Evolutionary conservation across 2,329 filamentous ascomycete species (phyloP), one percentile per base, ranked within the genome.

Genomic region (Aspergillus sp.): DNA sequence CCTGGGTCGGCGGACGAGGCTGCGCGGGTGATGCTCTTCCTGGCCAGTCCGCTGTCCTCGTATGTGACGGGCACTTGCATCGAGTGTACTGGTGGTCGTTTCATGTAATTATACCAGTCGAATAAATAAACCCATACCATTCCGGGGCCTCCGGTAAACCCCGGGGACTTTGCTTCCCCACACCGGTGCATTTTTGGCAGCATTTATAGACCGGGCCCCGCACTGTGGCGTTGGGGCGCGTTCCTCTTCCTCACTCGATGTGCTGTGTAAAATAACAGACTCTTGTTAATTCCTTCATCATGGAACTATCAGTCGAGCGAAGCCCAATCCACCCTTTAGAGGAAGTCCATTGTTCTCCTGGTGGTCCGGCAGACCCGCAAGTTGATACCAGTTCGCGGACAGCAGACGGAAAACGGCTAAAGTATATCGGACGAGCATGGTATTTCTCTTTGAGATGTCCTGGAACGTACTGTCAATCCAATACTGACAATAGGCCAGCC

Each of bases 1-100:
- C 84, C 90, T 0, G 90, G 90, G 1, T 86, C 85, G 17, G 85
- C 90, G 1, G 41, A 57, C 35, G 57, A 62, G 31, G 63, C 60
- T n/a, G 63, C 63, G 9, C 51, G 49, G 15, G 59, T 62, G 14
- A 62, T 65, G 48, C 50, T 62, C 3, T 61, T 62, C 19, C 40
- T 65, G 19, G 61, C 61, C n/a, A 60, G 57, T 55, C 61, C 64
- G 24, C 24, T 66, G 23, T 56, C 61, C 12, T 64, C 56, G 3
- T 66, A 64, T 56, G 55, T 64, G 7, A 63, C 63, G 3, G 63
- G 57, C 2, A 40, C 37, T 8, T 40, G 3, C 15, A 4, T 40
- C 6, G 37, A 40, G 15, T 40, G 37, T 5, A 40, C 37, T 40
- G 37, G 37, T 8, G 37, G 37, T 1, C 37, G 37, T 1, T 40